Evolutionary conservation across 352 stramenopile genomes (phyloP).

Genomic region (Globisporangium lucens): DNA sequence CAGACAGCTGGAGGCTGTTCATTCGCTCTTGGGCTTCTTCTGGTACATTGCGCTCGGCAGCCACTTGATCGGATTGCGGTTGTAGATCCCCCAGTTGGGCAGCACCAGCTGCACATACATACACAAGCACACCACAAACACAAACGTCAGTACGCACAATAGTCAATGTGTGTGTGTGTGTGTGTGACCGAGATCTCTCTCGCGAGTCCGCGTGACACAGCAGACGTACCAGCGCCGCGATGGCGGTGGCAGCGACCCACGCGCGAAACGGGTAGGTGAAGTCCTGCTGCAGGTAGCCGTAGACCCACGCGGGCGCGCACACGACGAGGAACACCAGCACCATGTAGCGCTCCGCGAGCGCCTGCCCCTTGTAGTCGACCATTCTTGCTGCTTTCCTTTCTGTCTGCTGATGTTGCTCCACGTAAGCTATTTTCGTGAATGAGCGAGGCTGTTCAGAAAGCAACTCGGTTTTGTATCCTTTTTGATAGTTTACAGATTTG

Average conservation of each 20-base stretch:
- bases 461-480: too few relatives aligned
- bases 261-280: constrained; percentile 77
- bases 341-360: constrained; percentile 60
- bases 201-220: neutral
- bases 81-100: constrained; percentile 84
- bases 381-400: constrained; percentile 27
- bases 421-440: constrained; percentile 12
- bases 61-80: constrained; percentile 82
- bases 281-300: constrained; percentile 80
- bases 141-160: neutral
- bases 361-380: constrained; percentile 87
- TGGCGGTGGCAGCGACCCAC: constrained; percentile 52
- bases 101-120: constrained; percentile 46
- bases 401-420: constrained; percentile 9
- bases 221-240: constrained; percentile 53
- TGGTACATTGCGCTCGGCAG: constrained; percentile 73
- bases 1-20: neutral
- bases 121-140: neutral
- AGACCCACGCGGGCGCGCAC: constrained; percentile 81
- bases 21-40: constrained; percentile 45
- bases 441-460: neutral
- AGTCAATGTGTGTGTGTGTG: neutral
- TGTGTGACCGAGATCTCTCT: too few relatives aligned
- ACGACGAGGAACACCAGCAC: constrained; percentile 66
- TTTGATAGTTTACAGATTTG: too few relatives aligned